Evolutionary conservation across 805 yeast species (phyloP), one percentile per base, ranked within the genome.

Genomic region (Cyberlindnera bimundalis): DNA sequence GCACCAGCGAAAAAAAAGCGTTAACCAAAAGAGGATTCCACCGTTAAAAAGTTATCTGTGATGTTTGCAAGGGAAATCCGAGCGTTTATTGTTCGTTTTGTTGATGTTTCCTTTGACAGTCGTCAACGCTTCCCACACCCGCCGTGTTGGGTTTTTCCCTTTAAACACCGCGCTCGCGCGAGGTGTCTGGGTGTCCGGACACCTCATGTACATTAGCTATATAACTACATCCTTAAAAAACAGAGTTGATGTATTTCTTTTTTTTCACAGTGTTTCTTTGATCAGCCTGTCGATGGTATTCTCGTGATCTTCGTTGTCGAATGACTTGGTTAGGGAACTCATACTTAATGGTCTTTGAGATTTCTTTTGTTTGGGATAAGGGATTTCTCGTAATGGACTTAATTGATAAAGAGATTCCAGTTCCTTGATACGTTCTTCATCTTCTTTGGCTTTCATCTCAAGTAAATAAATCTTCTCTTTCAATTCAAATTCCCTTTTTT

Each of bases 401-500:
- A 33, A 5, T 3, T 35, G 25, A 19, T 29, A 18, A 12, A 27
- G 11, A 31, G 8, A 25, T 39, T 64, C 64, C n/a, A 65, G 47
- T 26, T 60, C 63, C 34, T 45, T 43, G 6, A 63, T 59, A 10
- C 53, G 15, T 7, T 50, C 46, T 26, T 53, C 48, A 21, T 52
- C 49, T 13, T 61, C 62, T 33, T 53, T 51, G 9, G 55, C 29
- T 41, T 51, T 55, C 18, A 49, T 35, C 30, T 60, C 61, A 11
- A 56, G 33, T 9, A 51, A 32, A 14, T 51, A 50, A 3, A 58
- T 43, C 26, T 48, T 52, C 29, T 59, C 60, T 8, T 56, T 51
- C 19, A 60, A 44, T 3, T 52, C 52, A 39, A 61, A 59, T n/a
- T 59, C 61, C 17, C 52, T 50, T 29, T 53, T 52, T 33, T 61